These are phyloP conservation scores for Clarireedia sp. DNA, from an alignment of 2,329 filamentous ascomycete genomes.

Conservation along the genomic window DNA sequence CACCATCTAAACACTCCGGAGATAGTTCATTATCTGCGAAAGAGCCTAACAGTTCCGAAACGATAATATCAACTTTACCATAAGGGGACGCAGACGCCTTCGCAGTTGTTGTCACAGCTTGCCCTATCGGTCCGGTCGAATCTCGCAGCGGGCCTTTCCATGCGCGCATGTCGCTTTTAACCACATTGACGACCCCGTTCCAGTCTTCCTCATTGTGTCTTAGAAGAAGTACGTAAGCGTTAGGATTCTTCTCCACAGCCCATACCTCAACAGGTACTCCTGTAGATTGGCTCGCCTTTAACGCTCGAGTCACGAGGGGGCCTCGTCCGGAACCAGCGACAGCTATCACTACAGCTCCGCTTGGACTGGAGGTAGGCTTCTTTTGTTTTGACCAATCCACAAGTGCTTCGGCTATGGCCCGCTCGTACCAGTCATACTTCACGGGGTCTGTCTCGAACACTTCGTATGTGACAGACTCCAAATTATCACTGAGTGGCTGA, in stretches of 20 bases:
- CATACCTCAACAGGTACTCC: constrained; percentile 77
- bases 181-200: constrained; percentile 71
- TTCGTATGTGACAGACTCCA: constrained; percentile 96
- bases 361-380: constrained; percentile 65
- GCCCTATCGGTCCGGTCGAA: constrained; percentile 24
- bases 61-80: constrained; percentile 77
- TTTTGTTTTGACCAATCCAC: constrained; percentile 66
- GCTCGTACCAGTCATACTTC: constrained; percentile 95
- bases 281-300: constrained; percentile 69
- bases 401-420: constrained; percentile 72
- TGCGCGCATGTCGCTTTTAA: constrained; percentile 94
- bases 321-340: constrained; percentile 92
- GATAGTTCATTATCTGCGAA: constrained; percentile 97
- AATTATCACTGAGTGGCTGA: constrained; percentile 89
- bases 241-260: constrained; percentile 97
- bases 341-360: constrained; percentile 71
- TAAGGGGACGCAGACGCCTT: constrained; percentile 37
- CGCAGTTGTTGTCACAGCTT: constrained; percentile 29
- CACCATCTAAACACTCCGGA: constrained; percentile 91
- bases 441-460: constrained; percentile 98
- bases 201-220: constrained; percentile 79
- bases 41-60: constrained; percentile 89
- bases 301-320: constrained; percentile 78
- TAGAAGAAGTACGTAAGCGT: constrained; percentile 88
- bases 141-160: constrained; percentile 74